Evolutionary conservation across 164 flowering plant species (phyloP), one percentile per base, ranked within the genome.

Genomic region (Houttuynia cordata): DNA sequence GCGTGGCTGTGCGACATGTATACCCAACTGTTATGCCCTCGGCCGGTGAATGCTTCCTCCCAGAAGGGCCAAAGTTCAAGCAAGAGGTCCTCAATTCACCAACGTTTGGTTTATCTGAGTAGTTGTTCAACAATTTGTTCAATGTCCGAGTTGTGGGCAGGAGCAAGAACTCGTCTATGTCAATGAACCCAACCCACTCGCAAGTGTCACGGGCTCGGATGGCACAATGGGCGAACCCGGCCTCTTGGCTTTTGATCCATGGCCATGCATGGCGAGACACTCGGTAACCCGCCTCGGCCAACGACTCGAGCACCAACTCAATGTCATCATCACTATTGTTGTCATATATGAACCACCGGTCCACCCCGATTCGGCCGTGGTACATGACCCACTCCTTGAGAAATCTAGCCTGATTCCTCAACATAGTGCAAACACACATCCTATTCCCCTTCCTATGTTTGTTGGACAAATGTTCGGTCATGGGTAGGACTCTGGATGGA

Each of bases 171-270:
- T 91, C 97, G 15, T 91, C 97, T 7, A 91, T 94, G 12, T 91
- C 97, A 0, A 88, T 75, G 68, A 91, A 91, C 57, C 83, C 91
- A 9, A 91, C 81, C 97, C 97, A 91, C 23, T 80, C 69, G 64
- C 97, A 91, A 1, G 56, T 0, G 6, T 64, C 78, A 1, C 83
- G 62, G 0, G 92, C 89, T 30, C 79, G 75, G 12, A 85, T 10
- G 0, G 94, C 88, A 49, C 97, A 91, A 47, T 91, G 96, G 0
- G 92, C 80, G 56, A 91, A 91, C 49, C 97, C 96, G 0, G 91
- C 91, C 39, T 91, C 97, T 57, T 88, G 97, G 7, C 88, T 79
- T 78, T 91, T 88, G 65, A 85, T 65, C 97, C 97, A 91, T 0
- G 88, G 96, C 97, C 97, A 91, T 0, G 64, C 21, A 45, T 81